Base-by-base conservation (phyloP, 805 yeast genomes). In the Kuraishia floccosa region DNA sequence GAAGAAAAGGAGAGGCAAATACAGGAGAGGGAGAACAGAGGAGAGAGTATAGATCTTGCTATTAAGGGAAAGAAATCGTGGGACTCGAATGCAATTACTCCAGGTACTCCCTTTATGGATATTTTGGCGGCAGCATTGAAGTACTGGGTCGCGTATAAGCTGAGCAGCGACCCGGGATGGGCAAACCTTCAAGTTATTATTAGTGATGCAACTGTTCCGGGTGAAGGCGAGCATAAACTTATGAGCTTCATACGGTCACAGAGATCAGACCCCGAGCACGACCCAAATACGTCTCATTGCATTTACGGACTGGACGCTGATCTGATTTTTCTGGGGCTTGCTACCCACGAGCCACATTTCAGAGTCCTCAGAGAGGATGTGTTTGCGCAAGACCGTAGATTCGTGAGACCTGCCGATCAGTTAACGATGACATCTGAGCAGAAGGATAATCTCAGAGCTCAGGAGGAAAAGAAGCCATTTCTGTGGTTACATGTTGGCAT, bases 101-200 rank as follows among this genome's bases (percentile, higher is more conserved):
- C 99, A 4, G 99, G 99, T 36, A 91, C 99, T 0, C 96, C 95
- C 17, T 91, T 91, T 44, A 91, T 91, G 99, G 89, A 81, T 47
- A 76, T 76, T 31, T 60, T 91, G 38, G 95, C 97, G 0, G 61
- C 62, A 20, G 78, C 91, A 4, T 60, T 91, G 39, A 63, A 91
- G 38, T 91, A 85, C 52, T 91, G 96, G 94, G 84, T 83, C 6
- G 84, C 94, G 3, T 84, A 81, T 53, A 91, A 91, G 51, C 61
- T 91, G 23, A 68, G 85, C 23, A 69, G 69, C 7, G 98, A 91
- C 48, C 94, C 96, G 2, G 95, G 93, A 21, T 91, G 98, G 98
- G 76, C 76, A 27, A 68, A 78, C 36, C 58, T 89, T 29, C 91
- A 91, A 54, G 86, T 91, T 5, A 81, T 91, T 16, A 78, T 91